phyloP scores from a whole-genome alignment of 495 filamentous ascomycete genomes.

The Tuber borchii region DNA sequence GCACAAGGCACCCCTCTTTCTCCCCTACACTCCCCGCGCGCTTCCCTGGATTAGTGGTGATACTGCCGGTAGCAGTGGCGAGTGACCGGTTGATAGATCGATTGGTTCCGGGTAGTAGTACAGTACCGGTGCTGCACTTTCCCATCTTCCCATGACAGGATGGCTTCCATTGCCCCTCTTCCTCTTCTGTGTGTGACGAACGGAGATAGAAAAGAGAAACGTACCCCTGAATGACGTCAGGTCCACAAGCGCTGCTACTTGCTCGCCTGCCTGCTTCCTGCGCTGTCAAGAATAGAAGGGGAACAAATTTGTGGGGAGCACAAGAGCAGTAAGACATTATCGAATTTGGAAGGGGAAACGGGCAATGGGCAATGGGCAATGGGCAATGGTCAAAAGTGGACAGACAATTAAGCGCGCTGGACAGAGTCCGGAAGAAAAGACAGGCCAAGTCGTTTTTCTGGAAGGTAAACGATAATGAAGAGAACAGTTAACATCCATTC shows the following conservation, averaged over 20 bases:
- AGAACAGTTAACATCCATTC: neutral
- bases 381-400: neutral
- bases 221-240: constrained; percentile 4
- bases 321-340: neutral
- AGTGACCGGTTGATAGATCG: neutral
- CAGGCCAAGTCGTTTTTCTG: neutral
- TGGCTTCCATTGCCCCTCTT: constrained; percentile 3
- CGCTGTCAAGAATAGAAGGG: constrained; percentile 2
- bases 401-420: neutral
- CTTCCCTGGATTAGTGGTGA: neutral
- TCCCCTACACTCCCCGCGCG: neutral
- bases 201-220: neutral
- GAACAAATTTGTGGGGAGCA: neutral
- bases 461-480: neutral
- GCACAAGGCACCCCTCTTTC: neutral
- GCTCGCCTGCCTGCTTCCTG: neutral
- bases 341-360: constrained; percentile 1
- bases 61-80: neutral
- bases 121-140: neutral
- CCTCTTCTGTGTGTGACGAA: neutral
- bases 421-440: neutral
- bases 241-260: neutral
- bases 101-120: neutral
- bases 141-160: neutral
- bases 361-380: neutral